These are phyloP conservation scores for Larix kaempferi DNA, from an alignment of 75 land plant species.

Conservation along the genomic window DNA sequence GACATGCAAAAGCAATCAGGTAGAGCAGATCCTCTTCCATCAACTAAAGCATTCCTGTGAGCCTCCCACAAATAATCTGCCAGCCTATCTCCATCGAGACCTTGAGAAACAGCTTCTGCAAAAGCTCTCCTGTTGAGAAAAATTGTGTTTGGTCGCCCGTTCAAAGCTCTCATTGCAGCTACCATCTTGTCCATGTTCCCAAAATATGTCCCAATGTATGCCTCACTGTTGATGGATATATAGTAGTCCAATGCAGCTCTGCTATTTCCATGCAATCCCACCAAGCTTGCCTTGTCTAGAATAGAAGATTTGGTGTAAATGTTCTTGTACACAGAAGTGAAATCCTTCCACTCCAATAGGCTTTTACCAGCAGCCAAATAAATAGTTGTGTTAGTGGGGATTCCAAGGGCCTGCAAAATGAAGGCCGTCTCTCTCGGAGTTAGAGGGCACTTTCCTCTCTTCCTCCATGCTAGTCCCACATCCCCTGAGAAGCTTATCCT, in stretches of 20 bases:
- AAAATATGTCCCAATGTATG: conserved; percentile 82
- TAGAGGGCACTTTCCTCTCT: conserved; percentile 88
- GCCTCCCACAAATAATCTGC: conserved; percentile 49
- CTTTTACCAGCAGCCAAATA: conserved; percentile 91
- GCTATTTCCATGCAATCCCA: conserved; percentile 71
- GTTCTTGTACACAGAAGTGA: conserved; percentile 66
- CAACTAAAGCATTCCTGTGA: conserved; percentile 45
- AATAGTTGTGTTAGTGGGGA: conserved; percentile 64
- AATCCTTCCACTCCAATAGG: conserved; percentile 58
- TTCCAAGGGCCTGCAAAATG: conserved; percentile 61
- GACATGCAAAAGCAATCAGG: conserved; percentile 84
- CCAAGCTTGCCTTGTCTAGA: conserved; percentile 46
- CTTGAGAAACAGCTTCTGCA: conserved; percentile 33
- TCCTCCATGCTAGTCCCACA: conserved; percentile 63
- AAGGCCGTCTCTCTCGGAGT: conserved; percentile 80
- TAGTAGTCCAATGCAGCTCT: conserved; percentile 92
- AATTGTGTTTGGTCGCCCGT: conserved; percentile 49
- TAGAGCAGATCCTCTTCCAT: conserved; percentile 62
- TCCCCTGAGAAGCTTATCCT: conserved; percentile 66
- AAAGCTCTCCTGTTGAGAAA: conserved; percentile 64
- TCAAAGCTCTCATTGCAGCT: conserved; percentile 70
- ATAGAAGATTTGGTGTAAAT: conserved; percentile 58
- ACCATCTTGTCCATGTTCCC: conserved; percentile 99
- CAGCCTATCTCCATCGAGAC: conserved; percentile 41
- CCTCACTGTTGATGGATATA: conserved; percentile 81